phyloP scores from a whole-genome alignment of 805 yeast genomes.

The Scheffersomyces spartinae region DNA sequence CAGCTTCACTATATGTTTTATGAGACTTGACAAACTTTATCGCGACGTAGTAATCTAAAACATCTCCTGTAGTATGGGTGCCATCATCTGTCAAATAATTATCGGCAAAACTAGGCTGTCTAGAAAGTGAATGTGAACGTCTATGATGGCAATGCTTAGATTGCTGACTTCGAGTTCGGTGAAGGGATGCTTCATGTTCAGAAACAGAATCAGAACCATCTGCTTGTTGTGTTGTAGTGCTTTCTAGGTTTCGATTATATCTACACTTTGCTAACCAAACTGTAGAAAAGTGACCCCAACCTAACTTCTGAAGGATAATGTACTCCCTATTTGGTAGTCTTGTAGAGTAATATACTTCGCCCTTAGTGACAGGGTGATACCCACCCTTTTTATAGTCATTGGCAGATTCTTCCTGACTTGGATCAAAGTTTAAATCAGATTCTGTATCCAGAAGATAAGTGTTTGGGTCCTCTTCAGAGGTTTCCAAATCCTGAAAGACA shows the following conservation, averaged over 20 bases:
- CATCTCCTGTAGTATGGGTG: neutral
- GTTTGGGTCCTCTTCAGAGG: too few species aligned
- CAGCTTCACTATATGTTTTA: conserved; percentile 46
- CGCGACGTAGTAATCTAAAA: conserved; percentile 38
- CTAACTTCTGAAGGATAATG: conserved; percentile 42
- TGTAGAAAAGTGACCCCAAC: conserved; percentile 66
- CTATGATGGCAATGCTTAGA: too few species aligned
- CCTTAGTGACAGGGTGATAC: conserved; percentile 49
- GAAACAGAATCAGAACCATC: neutral
- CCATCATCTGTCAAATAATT: conserved; percentile 13
- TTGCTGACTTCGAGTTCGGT: too few species aligned
- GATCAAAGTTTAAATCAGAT: too few species aligned
- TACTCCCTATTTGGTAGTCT: conserved; percentile 26
- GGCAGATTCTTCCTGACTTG: conserved; percentile 42
- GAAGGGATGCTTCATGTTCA: conserved; percentile 4
- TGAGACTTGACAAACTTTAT: conserved; percentile 50
- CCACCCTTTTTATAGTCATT: conserved; percentile 50
- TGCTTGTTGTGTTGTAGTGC: neutral
- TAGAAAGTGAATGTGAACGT: too few species aligned
- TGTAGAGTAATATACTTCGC: conserved; percentile 38
- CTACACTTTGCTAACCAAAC: conserved; percentile 48
- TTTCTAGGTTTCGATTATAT: conserved; percentile 6
- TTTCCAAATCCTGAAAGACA: too few species aligned
- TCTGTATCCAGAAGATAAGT: too few species aligned
- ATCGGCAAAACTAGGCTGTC: too few species aligned